Percentiles rank a stretch among this genome's conserved stretches.
These are phyloP conservation scores for Acanthamoeba healyi DNA, from an alignment of 208 protist species.

Conservation along the genomic window DNA sequence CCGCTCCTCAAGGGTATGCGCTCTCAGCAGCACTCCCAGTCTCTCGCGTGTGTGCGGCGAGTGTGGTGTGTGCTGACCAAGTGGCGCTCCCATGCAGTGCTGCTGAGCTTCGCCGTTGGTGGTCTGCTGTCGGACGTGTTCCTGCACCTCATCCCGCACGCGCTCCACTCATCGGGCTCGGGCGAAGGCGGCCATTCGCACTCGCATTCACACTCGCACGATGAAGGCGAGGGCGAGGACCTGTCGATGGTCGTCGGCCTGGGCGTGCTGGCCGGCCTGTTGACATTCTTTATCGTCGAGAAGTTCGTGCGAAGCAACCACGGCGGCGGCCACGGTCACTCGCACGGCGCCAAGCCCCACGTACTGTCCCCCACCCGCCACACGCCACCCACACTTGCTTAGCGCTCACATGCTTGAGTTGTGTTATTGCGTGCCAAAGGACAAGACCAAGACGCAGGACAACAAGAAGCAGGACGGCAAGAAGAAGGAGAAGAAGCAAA, in stretches of 20 bases:
- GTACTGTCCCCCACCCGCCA: background rate
- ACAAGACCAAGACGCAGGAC: background rate
- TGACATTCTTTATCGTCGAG: constrained; percentile 85
- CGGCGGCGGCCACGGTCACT: constrained; percentile 66
- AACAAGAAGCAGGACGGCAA: constrained; percentile 43
- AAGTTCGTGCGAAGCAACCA: constrained; percentile 80
- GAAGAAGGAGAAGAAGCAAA: constrained; percentile 14
- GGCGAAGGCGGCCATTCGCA: constrained; percentile 22
- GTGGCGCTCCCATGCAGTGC: background rate
- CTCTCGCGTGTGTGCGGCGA: background rate
- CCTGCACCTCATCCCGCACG: constrained; percentile 87
- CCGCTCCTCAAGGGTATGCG: constrained; percentile 18
- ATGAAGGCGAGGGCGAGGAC: constrained; percentile 27
- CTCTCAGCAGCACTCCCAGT: too few relatives aligned
- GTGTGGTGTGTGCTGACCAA: background rate
- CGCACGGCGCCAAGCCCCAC: background rate
- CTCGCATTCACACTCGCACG: constrained; percentile 76
- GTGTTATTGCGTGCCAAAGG: background rate
- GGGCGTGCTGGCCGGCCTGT: constrained; percentile 79
- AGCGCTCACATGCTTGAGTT: background rate
- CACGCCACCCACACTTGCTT: background rate
- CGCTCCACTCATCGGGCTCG: constrained; percentile 71
- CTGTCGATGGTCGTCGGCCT: constrained; percentile 74
- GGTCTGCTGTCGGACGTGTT: constrained; percentile 88
- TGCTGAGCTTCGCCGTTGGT: constrained; percentile 85